These are phyloP conservation scores for Pyracantha coccinea DNA, from an alignment of 331 rosid genomes.

Conservation along the genomic window DNA sequence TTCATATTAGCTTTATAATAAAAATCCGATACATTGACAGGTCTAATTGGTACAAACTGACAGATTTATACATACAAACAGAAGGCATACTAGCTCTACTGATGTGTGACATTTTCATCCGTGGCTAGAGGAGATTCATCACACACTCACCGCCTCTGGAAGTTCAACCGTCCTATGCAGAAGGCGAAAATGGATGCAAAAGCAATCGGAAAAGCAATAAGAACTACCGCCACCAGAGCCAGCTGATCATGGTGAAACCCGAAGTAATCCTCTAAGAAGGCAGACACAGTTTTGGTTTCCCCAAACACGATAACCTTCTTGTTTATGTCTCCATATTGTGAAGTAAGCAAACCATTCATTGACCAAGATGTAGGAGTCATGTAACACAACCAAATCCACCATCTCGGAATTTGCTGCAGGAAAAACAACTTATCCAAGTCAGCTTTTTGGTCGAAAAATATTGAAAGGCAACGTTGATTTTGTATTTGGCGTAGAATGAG, in stretches of 20 bases:
- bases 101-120: background rate
- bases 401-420: conserved; percentile 30
- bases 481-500: background rate
- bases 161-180: conserved; percentile 16
- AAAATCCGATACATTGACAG: too few relatives aligned
- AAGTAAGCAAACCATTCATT: conserved; percentile 20
- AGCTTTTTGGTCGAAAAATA: background rate
- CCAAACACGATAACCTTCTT: conserved; percentile 18
- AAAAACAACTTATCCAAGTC: background rate
- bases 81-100: background rate
- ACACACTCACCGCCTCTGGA: conserved; percentile 15
- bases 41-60: too few relatives aligned
- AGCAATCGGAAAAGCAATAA: conserved; percentile 13
- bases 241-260: conserved; percentile 20
- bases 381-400: conserved; percentile 37
- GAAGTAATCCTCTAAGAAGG: conserved; percentile 22
- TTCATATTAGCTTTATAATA: too few relatives aligned
- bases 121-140: too few relatives aligned
- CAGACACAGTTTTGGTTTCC: conserved; percentile 14
- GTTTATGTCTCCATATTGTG: conserved; percentile 38
- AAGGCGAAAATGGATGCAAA: conserved; percentile 18
- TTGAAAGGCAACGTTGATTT: background rate
- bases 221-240: conserved; percentile 21
- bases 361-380: conserved; percentile 31
- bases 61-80: background rate